A percentile compares a stretch with the other conserved stretches of the same genome.
These are phyloP conservation scores for Cryoendolithus antarcticus DNA, from an alignment of 2,329 filamentous ascomycete species.

Conservation along the genomic window DNA sequence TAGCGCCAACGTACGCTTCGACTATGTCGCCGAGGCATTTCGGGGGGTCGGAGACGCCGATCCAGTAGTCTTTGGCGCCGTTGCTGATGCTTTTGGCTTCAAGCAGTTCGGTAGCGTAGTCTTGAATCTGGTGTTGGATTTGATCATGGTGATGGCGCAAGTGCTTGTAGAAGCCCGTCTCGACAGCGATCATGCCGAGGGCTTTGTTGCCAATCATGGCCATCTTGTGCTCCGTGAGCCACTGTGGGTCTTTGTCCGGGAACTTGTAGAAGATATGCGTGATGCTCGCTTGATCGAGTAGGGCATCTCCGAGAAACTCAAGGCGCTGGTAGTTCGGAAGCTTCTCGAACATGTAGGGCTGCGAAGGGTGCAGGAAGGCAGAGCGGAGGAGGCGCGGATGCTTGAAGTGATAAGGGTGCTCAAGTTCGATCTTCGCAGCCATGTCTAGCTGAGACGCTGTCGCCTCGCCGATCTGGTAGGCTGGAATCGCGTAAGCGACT, in stretches of 20 bases:
- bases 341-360: slow-evolving; percentile 59
- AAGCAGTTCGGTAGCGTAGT: slow-evolving; percentile 46
- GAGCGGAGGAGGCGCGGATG: slow-evolving; percentile 67
- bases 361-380: slow-evolving; percentile 80
- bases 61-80: slow-evolving; percentile 57
- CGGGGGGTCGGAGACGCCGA: slow-evolving; percentile 48
- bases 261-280: slow-evolving; percentile 68
- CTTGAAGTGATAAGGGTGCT: slow-evolving; percentile 55
- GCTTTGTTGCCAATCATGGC: slow-evolving; percentile 99
- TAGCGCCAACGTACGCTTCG: slow-evolving; percentile 76
- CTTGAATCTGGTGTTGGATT: slow-evolving; percentile 38
- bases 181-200: slow-evolving; percentile 67
- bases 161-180: slow-evolving; percentile 64
- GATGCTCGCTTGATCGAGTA: slow-evolving; percentile 77
- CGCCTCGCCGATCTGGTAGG: slow-evolving; percentile 52
- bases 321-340: slow-evolving; percentile 82
- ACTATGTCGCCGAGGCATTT: slow-evolving; percentile 78
- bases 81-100: slow-evolving; percentile 38
- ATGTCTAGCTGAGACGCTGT: slow-evolving; percentile 60
- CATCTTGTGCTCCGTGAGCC: slow-evolving; percentile 98
- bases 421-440: slow-evolving; percentile 48
- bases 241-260: slow-evolving; percentile 76
- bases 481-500: slow-evolving; percentile 52
- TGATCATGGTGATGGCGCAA: slow-evolving; percentile 43
- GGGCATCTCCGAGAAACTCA: slow-evolving; percentile 81